Evolutionary conservation across 768 basidiomycete species (phyloP).

Genomic region (Coprinellus aureogranulatus): DNA sequence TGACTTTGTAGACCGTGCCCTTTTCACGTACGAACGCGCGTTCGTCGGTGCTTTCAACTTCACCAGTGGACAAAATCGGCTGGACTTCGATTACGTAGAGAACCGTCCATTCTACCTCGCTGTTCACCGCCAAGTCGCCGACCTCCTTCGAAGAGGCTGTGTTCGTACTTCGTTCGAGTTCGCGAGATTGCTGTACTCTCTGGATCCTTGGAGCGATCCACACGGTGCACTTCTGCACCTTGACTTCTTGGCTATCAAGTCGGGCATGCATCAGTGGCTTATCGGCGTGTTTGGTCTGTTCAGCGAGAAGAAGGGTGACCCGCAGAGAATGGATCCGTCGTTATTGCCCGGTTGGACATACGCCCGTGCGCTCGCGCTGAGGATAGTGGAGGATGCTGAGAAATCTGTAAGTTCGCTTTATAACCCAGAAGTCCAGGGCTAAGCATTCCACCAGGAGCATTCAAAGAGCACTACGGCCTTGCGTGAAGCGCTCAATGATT

Average conservation of each 20-base stretch:
- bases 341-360: conserved; percentile 79
- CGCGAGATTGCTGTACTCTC: conserved; percentile 75
- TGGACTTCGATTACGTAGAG: conserved; percentile 89
- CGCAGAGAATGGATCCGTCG: conserved; percentile 45
- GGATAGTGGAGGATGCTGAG: conserved; percentile 46
- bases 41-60: conserved; percentile 87
- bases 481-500: conserved; percentile 67
- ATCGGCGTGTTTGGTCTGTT: conserved; percentile 62
- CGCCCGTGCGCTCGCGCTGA: conserved; percentile 65
- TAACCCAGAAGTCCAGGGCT: conserved; percentile 21
- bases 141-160: conserved; percentile 86
- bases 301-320: conserved; percentile 14
- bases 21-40: conserved; percentile 90
- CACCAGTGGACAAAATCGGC: conserved; percentile 72
- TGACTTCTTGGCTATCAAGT: conserved; percentile 82
- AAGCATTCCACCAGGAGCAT: conserved; percentile 41
- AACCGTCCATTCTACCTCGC: conserved; percentile 92
- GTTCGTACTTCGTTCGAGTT: conserved; percentile 90
- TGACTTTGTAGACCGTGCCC: conserved; percentile 86
- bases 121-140: conserved; percentile 79
- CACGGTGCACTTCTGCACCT: conserved; percentile 82
- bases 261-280: conserved; percentile 79
- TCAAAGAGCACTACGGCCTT: conserved; percentile 65
- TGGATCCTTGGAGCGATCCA: conserved; percentile 87
- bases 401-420: conserved; percentile 34